A percentile compares a stretch with the other conserved stretches of the same genome.
Evolutionary conservation across 2,329 filamentous ascomycete species (phyloP).

Genomic region (Ceratocystis lukuohia): DNA sequence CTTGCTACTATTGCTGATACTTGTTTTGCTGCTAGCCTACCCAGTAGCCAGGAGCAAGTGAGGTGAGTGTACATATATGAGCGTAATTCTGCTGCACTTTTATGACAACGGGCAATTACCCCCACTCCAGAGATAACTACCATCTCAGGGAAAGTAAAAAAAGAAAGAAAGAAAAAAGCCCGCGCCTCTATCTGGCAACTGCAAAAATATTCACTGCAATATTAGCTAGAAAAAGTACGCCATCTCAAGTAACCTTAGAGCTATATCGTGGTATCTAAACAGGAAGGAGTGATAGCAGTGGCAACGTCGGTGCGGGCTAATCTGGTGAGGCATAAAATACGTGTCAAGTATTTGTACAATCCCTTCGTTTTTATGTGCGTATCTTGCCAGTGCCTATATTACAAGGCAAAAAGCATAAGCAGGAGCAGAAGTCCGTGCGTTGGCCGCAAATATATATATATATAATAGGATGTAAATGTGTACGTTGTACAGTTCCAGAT

Average conservation of each 20-base stretch:
- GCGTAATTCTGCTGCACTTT: background rate
- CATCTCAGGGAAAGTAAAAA: background rate
- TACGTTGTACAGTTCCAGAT: background rate
- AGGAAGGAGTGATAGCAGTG: conserved; percentile 1
- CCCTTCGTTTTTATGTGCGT: too few relatives aligned
- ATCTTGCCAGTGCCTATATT: background rate
- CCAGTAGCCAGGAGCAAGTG: background rate
- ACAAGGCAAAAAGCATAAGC: background rate
- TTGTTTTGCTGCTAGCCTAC: too few relatives aligned
- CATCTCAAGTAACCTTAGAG: background rate
- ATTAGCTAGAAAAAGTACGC: background rate
- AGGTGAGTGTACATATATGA: background rate
- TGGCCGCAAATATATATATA: background rate
- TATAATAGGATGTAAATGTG: background rate
- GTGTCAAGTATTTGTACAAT: background rate
- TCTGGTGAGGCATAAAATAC: background rate
- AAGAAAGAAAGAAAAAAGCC: background rate
- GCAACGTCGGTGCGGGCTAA: background rate
- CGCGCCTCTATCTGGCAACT: background rate
- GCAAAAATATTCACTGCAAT: background rate
- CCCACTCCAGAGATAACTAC: background rate
- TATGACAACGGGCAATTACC: background rate
- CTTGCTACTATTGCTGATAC: background rate
- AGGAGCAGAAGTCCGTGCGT: background rate
- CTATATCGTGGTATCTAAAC: background rate